phyloP scores from a whole-genome alignment of 108 stramenopile species.

The Chaetoceros tenuissimus region DNA sequence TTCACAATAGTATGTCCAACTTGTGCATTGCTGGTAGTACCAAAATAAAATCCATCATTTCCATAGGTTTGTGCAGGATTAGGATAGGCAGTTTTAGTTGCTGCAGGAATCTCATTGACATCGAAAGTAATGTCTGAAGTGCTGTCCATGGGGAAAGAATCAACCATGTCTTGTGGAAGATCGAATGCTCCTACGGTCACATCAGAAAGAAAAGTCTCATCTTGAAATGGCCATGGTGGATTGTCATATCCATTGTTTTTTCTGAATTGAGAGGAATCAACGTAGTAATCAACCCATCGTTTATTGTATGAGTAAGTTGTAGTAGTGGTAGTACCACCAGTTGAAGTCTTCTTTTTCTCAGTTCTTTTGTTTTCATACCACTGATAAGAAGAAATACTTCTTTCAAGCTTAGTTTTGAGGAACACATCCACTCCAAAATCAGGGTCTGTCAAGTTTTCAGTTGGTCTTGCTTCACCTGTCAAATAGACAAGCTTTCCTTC shows the following conservation, averaged over 20 bases:
- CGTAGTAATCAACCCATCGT: slow-evolving; percentile 2
- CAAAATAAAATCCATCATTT: not conserved
- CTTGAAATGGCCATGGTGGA: slow-evolving; percentile 2
- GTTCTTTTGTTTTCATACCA: slow-evolving; percentile 12
- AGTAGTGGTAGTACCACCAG: slow-evolving; percentile 17
- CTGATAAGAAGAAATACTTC: slow-evolving; percentile 21
- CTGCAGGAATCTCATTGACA: not conserved
- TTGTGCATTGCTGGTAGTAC: not conserved
- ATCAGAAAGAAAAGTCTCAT: not conserved
- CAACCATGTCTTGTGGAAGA: not conserved
- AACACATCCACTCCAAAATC: slow-evolving; percentile 8
- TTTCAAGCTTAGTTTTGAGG: slow-evolving; percentile 4
- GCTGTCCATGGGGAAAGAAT: not conserved
- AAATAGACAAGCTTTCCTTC: slow-evolving; percentile 20
- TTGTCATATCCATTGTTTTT: slow-evolving; percentile 1
- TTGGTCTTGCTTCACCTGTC: not conserved
- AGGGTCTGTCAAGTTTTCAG: slow-evolving; percentile 2
- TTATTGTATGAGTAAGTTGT: slow-evolving; percentile 16
- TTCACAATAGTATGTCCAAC: slow-evolving; percentile 18
- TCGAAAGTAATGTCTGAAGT: not conserved
- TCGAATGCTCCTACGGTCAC: slow-evolving; percentile 4
- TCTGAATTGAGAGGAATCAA: slow-evolving; percentile 7
- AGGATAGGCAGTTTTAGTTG: not conserved
- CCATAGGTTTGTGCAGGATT: not conserved
- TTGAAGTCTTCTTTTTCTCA: not conserved